These are phyloP conservation scores for Trichothecium roseum DNA, from an alignment of 2,329 filamentous ascomycete genomes.

Conservation along the genomic window DNA sequence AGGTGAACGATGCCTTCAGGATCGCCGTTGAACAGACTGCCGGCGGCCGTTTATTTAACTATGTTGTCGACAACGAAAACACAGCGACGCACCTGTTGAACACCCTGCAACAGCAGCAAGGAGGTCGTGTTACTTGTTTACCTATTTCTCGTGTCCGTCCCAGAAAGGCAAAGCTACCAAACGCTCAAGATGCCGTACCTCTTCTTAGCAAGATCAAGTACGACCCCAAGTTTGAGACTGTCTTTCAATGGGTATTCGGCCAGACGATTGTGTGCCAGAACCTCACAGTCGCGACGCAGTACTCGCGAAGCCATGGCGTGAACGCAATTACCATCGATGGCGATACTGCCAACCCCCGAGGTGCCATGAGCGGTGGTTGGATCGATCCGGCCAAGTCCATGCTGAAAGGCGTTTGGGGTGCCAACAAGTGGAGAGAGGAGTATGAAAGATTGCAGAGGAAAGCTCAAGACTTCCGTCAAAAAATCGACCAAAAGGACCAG, in stretches of 20 bases:
- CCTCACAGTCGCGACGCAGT: conserved; percentile 76
- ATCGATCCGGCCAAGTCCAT: conserved; percentile 80
- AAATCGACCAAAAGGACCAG: conserved; percentile 74
- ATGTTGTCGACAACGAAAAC: conserved; percentile 84
- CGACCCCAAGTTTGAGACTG: conserved; percentile 66
- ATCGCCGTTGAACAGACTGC: conserved; percentile 89
- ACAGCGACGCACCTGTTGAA: conserved; percentile 78
- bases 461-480: conserved; percentile 52
- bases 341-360: conserved; percentile 89
- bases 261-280: conserved; percentile 92
- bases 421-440: conserved; percentile 65
- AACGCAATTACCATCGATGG: conserved; percentile 92
- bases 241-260: conserved; percentile 91
- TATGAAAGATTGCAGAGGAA: conserved; percentile 58
- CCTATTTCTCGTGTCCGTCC: conserved; percentile 74
- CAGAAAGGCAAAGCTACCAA: conserved; percentile 65
- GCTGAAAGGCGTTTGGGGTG: conserved; percentile 69
- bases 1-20: conserved; percentile 75
- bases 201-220: conserved; percentile 78
- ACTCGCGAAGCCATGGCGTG: conserved; percentile 82
- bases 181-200: conserved; percentile 77
- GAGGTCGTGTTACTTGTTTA: conserved; percentile 89
- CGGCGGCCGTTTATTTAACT: conserved; percentile 87
- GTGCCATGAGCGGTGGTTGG: conserved; percentile 90
- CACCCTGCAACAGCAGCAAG: conserved; percentile 65